Base-by-base conservation (phyloP, 768 basidiomycete genomes). In the Suillus bovinus region DNA sequence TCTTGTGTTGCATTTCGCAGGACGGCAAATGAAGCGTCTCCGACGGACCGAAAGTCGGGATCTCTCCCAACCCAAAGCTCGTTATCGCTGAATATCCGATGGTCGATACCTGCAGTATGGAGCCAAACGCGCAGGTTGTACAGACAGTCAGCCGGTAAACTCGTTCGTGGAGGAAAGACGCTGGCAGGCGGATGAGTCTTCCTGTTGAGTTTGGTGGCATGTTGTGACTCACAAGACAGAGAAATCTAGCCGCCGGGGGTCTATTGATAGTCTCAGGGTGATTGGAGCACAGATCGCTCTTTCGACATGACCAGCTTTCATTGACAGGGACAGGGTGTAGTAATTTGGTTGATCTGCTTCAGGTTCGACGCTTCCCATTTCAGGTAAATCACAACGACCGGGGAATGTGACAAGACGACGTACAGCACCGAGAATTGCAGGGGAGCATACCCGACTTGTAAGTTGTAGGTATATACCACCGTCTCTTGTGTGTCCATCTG, bases 11-110 rank as follows among this genome's bases (percentile, higher is more conserved):
- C 72, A 41, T 65, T 77, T 64, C 79, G 82, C 63, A 84, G 71
- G 38, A 79, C 71, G 44, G 86, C 84, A 67, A 86, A 84, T 2
- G 83, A 82, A 11, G 84, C 86, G 50, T 88, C 81, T 22, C 76
- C 74, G 47, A 90, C 82, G 2, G 81, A 75, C 49, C 75, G 71
- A 69, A 90, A 89, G 67, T 89, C 86, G 5, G 85, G 85, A 68
- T 90, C 86, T 68, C 78, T 84, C 20, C 85, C 87, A 14, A 89
- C 74, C 86, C 86, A 89, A 31, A 89, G 68, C 31, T 87, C 84
- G 66, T 87, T 85, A 22, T 85, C 84, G 39, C 81, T 80, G 66
- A 90, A 89, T 49, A 89, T 60, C 39, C 86, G 81, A 63, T 88
- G 88, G 61, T 89, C 85, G 41, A 85, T 73, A n/a, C 77, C 79